A percentile compares a stretch with the other conserved stretches of the same genome.
These are phyloP conservation scores for Lentinula novae-zelandiae DNA, from an alignment of 1,284 basidiomycete species.

Conservation along the genomic window DNA sequence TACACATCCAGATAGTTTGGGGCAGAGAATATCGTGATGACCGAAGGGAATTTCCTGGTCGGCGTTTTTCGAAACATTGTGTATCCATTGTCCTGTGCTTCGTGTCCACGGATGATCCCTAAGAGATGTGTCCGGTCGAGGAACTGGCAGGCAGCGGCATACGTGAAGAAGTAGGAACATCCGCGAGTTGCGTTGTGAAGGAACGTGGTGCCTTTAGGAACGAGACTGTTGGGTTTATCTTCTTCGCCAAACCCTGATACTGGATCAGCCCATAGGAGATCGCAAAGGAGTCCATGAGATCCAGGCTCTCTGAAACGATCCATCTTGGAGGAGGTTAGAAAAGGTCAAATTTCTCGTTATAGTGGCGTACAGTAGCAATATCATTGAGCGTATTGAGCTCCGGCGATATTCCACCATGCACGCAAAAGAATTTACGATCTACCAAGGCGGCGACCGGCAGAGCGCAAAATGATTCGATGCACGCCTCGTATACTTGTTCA, in stretches of 20 bases:
- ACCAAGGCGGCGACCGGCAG: slow-evolving; percentile 91
- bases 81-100: slow-evolving; percentile 97
- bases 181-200: slow-evolving; percentile 89
- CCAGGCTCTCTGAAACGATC: slow-evolving; percentile 95
- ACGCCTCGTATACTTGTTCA: slow-evolving; percentile 83
- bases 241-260: slow-evolving; percentile 76
- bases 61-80: slow-evolving; percentile 94
- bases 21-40: slow-evolving; percentile 96
- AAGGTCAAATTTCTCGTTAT: slow-evolving; percentile 6
- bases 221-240: slow-evolving; percentile 34
- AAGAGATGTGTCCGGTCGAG: slow-evolving; percentile 89
- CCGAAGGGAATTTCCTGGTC: slow-evolving; percentile 87
- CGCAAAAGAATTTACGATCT: slow-evolving; percentile 96
- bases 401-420: slow-evolving; percentile 95
- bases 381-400: slow-evolving; percentile 84
- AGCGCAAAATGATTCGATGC: slow-evolving; percentile 88
- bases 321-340: slow-evolving; percentile 44
- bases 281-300: slow-evolving; percentile 90
- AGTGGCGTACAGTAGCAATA: slow-evolving; percentile 58
- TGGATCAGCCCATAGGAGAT: slow-evolving; percentile 94
- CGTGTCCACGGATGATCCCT: slow-evolving; percentile 95
- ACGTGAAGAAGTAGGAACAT: slow-evolving; percentile 96
- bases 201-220: slow-evolving; percentile 54
- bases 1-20: slow-evolving; percentile 97
- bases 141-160: slow-evolving; percentile 92